These are phyloP conservation scores for Lenwebbia sp. DNA, from an alignment of 345 rosid species.

Conservation along the genomic window DNA sequence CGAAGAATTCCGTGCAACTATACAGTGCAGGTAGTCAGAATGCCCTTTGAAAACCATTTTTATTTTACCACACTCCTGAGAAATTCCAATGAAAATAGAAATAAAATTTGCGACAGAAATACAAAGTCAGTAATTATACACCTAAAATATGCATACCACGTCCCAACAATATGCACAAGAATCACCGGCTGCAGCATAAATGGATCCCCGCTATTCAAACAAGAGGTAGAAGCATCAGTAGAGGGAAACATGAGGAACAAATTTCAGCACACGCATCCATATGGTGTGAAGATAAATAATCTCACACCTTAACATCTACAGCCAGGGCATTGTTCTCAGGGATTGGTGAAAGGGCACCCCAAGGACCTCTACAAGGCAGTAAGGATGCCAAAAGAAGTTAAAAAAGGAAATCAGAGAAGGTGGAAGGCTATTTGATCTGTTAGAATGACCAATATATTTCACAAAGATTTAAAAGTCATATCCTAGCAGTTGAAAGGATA, in stretches of 20 bases:
- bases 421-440: neutral
- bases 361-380: conserved; percentile 64
- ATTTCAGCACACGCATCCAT: neutral
- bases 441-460: neutral
- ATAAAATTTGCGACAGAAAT: neutral
- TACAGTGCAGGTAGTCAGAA: conserved; percentile 71
- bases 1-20: conserved; percentile 58
- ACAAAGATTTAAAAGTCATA: neutral
- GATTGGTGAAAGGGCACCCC: conserved; percentile 90
- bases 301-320: conserved; percentile 52
- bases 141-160: conserved; percentile 57
- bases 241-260: neutral
- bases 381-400: neutral
- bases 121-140: conserved; percentile 1
- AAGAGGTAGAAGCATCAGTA: neutral
- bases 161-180: conserved; percentile 97
- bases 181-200: conserved; percentile 89
- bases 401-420: neutral
- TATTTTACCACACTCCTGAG: conserved; percentile 76
- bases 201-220: conserved; percentile 47
- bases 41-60: conserved; percentile 85
- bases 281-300: neutral
- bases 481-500: neutral
- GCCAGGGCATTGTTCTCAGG: conserved; percentile 86
- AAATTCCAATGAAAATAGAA: conserved; percentile 2